A percentile compares a stretch with the other conserved stretches of the same genome.
Evolutionary conservation across 2,329 filamentous ascomycete genomes (phyloP).

Genomic region (Clonostachys solani): DNA sequence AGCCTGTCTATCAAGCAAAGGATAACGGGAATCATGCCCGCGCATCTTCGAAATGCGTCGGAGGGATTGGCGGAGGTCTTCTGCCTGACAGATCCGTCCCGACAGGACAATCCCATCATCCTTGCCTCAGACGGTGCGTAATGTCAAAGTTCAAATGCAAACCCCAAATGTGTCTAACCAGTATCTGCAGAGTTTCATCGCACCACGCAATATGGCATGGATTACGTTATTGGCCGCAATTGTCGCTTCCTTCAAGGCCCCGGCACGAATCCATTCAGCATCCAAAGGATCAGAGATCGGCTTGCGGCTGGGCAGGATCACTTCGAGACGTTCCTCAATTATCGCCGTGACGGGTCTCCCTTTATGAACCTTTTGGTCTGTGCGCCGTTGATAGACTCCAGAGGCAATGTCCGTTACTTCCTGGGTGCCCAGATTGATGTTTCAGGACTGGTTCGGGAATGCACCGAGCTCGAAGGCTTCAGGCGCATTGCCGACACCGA

Average conservation of each 20-base stretch:
- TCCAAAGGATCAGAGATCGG: slow-evolving; percentile 58
- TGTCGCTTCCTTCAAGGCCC: slow-evolving; percentile 77
- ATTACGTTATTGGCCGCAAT: slow-evolving; percentile 70
- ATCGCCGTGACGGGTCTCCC: slow-evolving; percentile 69
- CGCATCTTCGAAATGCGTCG: slow-evolving; percentile 62
- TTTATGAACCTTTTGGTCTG: slow-evolving; percentile 76
- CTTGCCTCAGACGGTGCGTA: slow-evolving; percentile 42
- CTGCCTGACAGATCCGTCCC: slow-evolving; percentile 70
- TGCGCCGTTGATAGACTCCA: slow-evolving; percentile 66
- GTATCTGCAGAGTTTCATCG: slow-evolving; percentile 51
- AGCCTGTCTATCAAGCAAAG: slow-evolving; percentile 63
- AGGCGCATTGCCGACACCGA: not conserved
- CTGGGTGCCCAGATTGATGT: slow-evolving; percentile 72
- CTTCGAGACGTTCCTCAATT: slow-evolving; percentile 73
- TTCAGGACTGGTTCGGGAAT: slow-evolving; percentile 63
- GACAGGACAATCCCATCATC: slow-evolving; percentile 71
- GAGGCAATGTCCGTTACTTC: slow-evolving; percentile 61
- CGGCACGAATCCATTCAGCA: slow-evolving; percentile 59
- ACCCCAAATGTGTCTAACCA: no score
- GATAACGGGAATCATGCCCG: slow-evolving; percentile 63
- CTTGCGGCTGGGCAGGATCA: slow-evolving; percentile 62
- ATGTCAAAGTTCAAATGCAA: slow-evolving; percentile 25
- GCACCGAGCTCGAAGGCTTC: slow-evolving; percentile 20
- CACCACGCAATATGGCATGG: slow-evolving; percentile 71
- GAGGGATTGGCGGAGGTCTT: slow-evolving; percentile 75